Evolutionary conservation across 169 alveolate species (phyloP), one percentile per base, ranked within the genome.

Genomic region (Neospora caninum): DNA sequence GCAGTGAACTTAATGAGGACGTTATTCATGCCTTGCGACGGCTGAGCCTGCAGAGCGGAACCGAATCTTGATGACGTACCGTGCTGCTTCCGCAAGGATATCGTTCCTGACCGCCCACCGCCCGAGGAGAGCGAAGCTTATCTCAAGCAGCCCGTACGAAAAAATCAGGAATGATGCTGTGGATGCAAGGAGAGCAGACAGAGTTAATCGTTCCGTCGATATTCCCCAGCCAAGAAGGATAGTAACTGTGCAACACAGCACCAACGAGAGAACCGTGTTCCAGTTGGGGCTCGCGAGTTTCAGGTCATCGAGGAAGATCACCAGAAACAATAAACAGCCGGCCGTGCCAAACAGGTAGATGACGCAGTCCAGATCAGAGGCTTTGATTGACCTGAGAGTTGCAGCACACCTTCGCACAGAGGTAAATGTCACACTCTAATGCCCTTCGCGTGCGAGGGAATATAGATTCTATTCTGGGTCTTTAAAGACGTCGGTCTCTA

Each of bases 61-160:
- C 31, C 80, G 38, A 31, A 69, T 69, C 80, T 69, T 27, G 18
- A 69, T 20, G 58, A 41, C 92, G 80, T 73, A 93, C 95, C 95
- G 93, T 42, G 89, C 93, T 36, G 89, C 95, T 13, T 93, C 95
- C 41, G 95, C 70, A 42, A 93, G 89, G 67, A 93, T 43, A 70
- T 93, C 95, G 91, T 86, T 93, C 80, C 95, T 91, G 84, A 93
- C 95, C 42, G 95, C 95, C 95, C 95, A 93, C n/a, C 95, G 92
- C 84, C 88, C 95, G 89, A 93, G 73, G 34, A 93, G 88, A 10
- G 86, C 95, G 69, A 93, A 93, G 29, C 93, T 69, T 38, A 87
- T 93, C 53, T 93, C 95, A 34, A 93, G 89, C 13, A 78, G 82
- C 42, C 95, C 95, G 84, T 93, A 87, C 22, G 82, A 67, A 73